Percentiles rank a stretch among this genome's conserved stretches.
Evolutionary conservation across 176 grass and related monocot genomes (phyloP).

Genomic region (Alopecurus myosuroides): DNA sequence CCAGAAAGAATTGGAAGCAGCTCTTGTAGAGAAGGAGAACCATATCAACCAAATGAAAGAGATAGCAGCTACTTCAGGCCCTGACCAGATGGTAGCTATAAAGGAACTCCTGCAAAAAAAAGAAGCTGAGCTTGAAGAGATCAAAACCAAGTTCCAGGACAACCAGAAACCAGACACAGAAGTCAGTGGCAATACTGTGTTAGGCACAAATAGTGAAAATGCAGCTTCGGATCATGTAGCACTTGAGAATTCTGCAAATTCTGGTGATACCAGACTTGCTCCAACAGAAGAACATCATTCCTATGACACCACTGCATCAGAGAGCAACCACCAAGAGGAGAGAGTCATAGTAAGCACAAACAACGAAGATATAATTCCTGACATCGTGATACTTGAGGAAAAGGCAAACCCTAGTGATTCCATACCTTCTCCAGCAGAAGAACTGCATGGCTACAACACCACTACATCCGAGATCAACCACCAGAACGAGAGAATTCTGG

Average conservation of each 20-base stretch:
- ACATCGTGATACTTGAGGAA: neutral
- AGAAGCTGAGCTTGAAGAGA: conserved; percentile 62
- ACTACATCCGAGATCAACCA: conserved; percentile 24
- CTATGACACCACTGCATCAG: conserved; percentile 22
- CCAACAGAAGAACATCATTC: conserved; percentile 33
- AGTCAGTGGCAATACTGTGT: neutral
- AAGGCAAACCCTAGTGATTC: conserved; percentile 13
- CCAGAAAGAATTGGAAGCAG: conserved; percentile 78
- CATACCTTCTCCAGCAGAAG: conserved; percentile 25
- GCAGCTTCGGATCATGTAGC: conserved; percentile 13
- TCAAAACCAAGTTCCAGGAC: conserved; percentile 32
- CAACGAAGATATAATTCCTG: conserved; percentile 20
- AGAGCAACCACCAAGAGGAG: conserved; percentile 29
- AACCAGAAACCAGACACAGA: conserved; percentile 25
- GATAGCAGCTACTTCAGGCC: conserved; percentile 36
- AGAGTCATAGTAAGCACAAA: conserved; percentile 11
- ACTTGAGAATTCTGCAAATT: conserved; percentile 24
- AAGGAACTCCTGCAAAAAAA: conserved; percentile 70
- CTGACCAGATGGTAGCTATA: conserved; percentile 37
- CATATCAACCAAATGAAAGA: conserved; percentile 72
- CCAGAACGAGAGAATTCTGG: conserved; percentile 20
- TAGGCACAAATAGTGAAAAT: conserved; percentile 19
- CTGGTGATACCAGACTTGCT: conserved; percentile 9
- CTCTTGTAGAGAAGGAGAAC: conserved; percentile 80
- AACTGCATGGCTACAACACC: neutral